phyloP scores from a whole-genome alignment of 192 early-diverging fungal genomes.

The Geranomyces variabilis region DNA sequence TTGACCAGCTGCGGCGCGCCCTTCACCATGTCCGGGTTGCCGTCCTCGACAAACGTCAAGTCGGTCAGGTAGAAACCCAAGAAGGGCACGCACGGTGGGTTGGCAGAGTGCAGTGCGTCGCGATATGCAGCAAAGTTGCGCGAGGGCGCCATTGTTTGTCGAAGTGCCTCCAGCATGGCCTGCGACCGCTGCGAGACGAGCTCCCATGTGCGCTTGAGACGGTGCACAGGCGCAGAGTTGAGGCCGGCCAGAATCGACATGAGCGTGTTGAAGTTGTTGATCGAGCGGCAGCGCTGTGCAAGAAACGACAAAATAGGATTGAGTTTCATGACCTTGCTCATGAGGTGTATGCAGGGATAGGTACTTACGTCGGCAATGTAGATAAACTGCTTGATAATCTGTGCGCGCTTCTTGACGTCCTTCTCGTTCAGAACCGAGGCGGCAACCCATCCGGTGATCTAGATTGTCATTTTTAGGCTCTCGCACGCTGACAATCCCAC shows the following conservation, averaged over 20 bases:
- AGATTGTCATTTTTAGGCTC: not conserved
- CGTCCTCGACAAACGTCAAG: constrained; percentile 89
- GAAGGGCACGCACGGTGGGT: constrained; percentile 70
- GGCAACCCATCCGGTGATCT: constrained; percentile 84
- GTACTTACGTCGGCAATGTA: constrained; percentile 52
- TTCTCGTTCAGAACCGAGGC: constrained; percentile 77
- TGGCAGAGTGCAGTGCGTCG: constrained; percentile 76
- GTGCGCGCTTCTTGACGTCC: constrained; percentile 51
- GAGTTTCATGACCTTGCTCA: too few relatives aligned
- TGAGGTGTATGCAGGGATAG: too few relatives aligned
- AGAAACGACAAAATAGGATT: not conserved
- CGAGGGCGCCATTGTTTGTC: constrained; percentile 74
- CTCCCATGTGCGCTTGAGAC: constrained; percentile 92
- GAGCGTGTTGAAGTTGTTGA: constrained; percentile 96
- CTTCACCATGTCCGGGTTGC: constrained; percentile 72
- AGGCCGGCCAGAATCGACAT: constrained; percentile 90
- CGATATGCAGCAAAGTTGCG: constrained; percentile 86
- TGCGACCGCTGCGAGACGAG: constrained; percentile 34
- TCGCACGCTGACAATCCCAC: not conserved
- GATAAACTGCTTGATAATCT: constrained; percentile 53
- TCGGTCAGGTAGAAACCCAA: constrained; percentile 86
- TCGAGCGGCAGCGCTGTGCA: constrained; percentile 67
- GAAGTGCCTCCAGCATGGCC: constrained; percentile 56
- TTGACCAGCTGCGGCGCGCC: constrained; percentile 73
- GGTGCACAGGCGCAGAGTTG: constrained; percentile 83